Percentiles rank a stretch among this genome's conserved stretches.
Evolutionary conservation across 2,329 filamentous ascomycete genomes (phyloP).

Genomic region (Arthrobotrys conoides): DNA sequence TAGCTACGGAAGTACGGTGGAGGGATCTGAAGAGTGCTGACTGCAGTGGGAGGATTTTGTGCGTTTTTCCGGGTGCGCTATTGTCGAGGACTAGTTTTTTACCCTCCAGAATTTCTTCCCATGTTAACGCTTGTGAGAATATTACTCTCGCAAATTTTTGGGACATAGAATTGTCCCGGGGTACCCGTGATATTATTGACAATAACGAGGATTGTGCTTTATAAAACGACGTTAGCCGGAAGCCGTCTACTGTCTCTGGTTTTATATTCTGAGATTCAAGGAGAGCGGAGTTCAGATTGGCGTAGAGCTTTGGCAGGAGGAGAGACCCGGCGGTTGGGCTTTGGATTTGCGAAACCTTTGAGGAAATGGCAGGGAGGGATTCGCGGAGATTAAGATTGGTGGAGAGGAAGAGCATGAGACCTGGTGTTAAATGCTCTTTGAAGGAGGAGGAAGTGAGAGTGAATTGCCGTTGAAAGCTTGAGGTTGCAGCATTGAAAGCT

Average conservation of each 20-base stretch:
- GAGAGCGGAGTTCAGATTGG: conserved; percentile 35
- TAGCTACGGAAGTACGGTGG: conserved; percentile 3
- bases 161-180: conserved; percentile 18
- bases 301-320: conserved; percentile 39
- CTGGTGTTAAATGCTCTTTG: conserved; percentile 27
- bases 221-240: conserved; percentile 30
- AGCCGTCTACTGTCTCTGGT: conserved; percentile 6
- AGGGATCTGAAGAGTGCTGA: conserved; percentile 38
- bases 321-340: background rate
- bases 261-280: conserved; percentile 13
- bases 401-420: conserved; percentile 50
- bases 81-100: conserved; percentile 42
- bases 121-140: conserved; percentile 41
- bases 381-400: conserved; percentile 42
- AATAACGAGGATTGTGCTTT: conserved; percentile 40
- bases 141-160: conserved; percentile 38
- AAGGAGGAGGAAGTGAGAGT: conserved; percentile 24
- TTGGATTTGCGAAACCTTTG: conserved; percentile 21
- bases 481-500: conserved; percentile 41
- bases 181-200: conserved; percentile 36
- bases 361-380: conserved; percentile 25
- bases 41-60: conserved; percentile 31
- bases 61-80: background rate
- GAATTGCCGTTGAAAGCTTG: conserved; percentile 26
- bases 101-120: conserved; percentile 56